These are phyloP conservation scores for Trichoderma citrinoviride DNA, from an alignment of 2,329 filamentous ascomycete genomes.

Conservation along the genomic window DNA sequence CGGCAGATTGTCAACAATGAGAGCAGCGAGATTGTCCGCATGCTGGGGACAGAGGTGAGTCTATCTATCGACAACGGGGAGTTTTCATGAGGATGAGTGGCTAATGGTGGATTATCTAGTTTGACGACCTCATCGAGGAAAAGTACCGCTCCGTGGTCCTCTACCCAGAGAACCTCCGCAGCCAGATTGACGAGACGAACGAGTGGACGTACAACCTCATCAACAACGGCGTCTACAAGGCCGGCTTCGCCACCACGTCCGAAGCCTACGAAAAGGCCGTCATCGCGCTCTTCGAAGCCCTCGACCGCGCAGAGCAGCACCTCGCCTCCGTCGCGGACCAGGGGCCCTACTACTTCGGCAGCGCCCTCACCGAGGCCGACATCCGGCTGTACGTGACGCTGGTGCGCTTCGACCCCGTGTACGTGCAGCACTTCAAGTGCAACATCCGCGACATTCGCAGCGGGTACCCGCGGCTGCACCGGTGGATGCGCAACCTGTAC, in stretches of 20 bases:
- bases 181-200: conserved; percentile 72
- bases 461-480: conserved; percentile 77
- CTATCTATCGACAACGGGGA: background rate
- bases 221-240: conserved; percentile 71
- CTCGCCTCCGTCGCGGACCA: conserved; percentile 44
- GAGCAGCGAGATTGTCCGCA: conserved; percentile 87
- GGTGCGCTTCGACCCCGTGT: conserved; percentile 72
- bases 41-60: conserved; percentile 72
- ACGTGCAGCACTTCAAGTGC: conserved; percentile 86
- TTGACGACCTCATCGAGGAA: conserved; percentile 66
- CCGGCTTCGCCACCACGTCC: conserved; percentile 78
- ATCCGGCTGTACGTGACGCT: conserved; percentile 71
- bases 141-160: conserved; percentile 61
- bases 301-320: conserved; percentile 74
- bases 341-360: conserved; percentile 73
- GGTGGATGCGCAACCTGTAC: conserved; percentile 80
- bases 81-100: too few relatives aligned
- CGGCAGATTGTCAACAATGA: conserved; percentile 86
- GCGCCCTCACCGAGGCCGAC: conserved; percentile 75
- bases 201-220: conserved; percentile 75
- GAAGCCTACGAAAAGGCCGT: conserved; percentile 79
- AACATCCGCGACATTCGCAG: conserved; percentile 81
- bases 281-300: conserved; percentile 65
- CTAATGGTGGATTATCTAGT: conserved; percentile 40
- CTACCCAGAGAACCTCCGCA: conserved; percentile 62